Evolutionary conservation across 176 grass and related monocot species (phyloP).

Genomic region (Eremochloa ophiuroides): DNA sequence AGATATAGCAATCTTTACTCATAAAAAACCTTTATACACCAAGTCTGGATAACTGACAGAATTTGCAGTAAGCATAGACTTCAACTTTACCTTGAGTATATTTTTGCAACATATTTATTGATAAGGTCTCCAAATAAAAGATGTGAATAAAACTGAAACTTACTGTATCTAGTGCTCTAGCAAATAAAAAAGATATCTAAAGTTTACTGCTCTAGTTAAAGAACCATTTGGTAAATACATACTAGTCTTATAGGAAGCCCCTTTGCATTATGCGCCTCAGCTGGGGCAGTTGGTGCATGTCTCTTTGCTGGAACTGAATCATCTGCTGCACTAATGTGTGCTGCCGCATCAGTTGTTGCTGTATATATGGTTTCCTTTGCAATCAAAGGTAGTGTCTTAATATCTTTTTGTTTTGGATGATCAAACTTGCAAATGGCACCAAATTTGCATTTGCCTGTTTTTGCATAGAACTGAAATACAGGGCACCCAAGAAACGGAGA

Average conservation of each 20-base stretch:
- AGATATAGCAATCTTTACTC: background rate
- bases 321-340: conserved; percentile 15
- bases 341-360: conserved; percentile 34
- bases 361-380: conserved; percentile 41
- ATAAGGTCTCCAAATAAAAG: conserved; percentile 12
- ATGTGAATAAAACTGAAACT: background rate
- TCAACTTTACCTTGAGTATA: background rate
- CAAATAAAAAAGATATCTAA: conserved; percentile 4
- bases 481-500: conserved; percentile 6
- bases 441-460: conserved; percentile 86
- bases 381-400: conserved; percentile 15
- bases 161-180: background rate
- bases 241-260: conserved; percentile 80
- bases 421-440: conserved; percentile 68
- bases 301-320: conserved; percentile 39
- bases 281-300: conserved; percentile 27
- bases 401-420: conserved; percentile 76
- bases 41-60: conserved; percentile 9
- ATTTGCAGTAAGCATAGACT: conserved; percentile 14
- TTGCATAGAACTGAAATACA: conserved; percentile 60
- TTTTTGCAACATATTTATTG: background rate
- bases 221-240: conserved; percentile 26
- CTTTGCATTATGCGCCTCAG: conserved; percentile 66
- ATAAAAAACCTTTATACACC: background rate
- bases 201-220: conserved; percentile 15